Evolutionary conservation across 2,329 filamentous ascomycete species (phyloP).

Genomic region (Botrytis fabae): DNA sequence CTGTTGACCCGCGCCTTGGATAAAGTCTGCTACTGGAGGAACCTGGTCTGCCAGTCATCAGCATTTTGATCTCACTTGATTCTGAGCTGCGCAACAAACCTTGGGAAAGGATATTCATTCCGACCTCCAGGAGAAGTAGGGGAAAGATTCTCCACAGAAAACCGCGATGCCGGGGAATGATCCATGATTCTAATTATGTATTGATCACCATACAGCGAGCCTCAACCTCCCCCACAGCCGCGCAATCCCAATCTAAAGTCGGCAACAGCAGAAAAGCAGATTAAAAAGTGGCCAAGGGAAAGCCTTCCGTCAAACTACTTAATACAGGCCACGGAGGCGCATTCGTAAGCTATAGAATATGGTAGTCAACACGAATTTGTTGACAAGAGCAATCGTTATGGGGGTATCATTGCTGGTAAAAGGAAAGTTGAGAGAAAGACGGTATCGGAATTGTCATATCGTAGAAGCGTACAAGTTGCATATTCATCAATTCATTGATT

Average conservation of each 20-base stretch:
- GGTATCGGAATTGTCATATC: neutral
- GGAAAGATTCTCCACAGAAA: slow-evolving; percentile 51
- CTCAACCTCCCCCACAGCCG: slow-evolving; percentile 34
- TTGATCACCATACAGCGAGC: slow-evolving; percentile 16
- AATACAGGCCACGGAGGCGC: slow-evolving; percentile 32
- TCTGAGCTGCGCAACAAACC: slow-evolving; percentile 41
- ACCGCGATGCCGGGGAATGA: slow-evolving; percentile 45
- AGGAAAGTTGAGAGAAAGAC: slow-evolving; percentile 8
- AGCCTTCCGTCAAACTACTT: slow-evolving; percentile 4
- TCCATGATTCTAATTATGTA: slow-evolving; percentile 41
- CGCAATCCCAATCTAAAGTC: slow-evolving; percentile 10
- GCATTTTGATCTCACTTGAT: slow-evolving; percentile 49
- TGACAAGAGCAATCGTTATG: slow-evolving; percentile 35
- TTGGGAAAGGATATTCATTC: slow-evolving; percentile 55
- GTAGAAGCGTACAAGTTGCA: slow-evolving; percentile 1
- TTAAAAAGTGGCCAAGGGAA: neutral
- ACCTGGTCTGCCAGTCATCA: slow-evolving; percentile 35
- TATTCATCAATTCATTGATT: slow-evolving; percentile 17
- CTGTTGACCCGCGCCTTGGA: slow-evolving; percentile 74
- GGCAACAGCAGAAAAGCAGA: neutral
- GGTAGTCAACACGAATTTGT: slow-evolving; percentile 26
- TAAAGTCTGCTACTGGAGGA: slow-evolving; percentile 44
- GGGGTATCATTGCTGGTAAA: slow-evolving; percentile 39
- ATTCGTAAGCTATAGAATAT: slow-evolving; percentile 23
- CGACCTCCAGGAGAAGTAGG: slow-evolving; percentile 43